Percentiles rank a stretch among this genome's conserved stretches.
phyloP scores from a whole-genome alignment of 139 green algal genomes.

The Spirogloea muscicola region DNA sequence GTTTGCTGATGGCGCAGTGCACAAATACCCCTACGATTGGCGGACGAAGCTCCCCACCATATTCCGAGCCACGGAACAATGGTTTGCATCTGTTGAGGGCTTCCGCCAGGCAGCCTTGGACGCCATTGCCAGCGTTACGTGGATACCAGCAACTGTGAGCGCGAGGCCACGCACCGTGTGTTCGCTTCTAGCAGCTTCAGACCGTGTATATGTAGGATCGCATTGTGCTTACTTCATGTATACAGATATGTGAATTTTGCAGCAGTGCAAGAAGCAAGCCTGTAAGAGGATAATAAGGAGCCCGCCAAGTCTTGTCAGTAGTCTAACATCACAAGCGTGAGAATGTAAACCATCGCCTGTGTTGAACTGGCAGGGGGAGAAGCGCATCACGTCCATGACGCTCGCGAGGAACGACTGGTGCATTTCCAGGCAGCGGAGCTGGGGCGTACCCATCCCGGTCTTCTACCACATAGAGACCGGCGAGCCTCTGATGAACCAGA shows the following conservation, averaged over 20 bases:
- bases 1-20: too few relatives aligned
- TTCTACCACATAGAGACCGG: slow-evolving; percentile 90
- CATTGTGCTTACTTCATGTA: too few relatives aligned
- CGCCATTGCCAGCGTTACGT: slow-evolving; percentile 74
- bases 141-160: slow-evolving; percentile 69
- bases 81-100: slow-evolving; percentile 82
- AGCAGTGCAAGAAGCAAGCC: too few relatives aligned
- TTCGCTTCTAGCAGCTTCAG: too few relatives aligned
- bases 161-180: too few relatives aligned
- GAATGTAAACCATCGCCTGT: too few relatives aligned
- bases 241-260: too few relatives aligned
- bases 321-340: too few relatives aligned
- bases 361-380: slow-evolving; percentile 56
- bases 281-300: too few relatives aligned
- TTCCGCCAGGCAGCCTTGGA: slow-evolving; percentile 71
- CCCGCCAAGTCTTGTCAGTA: too few relatives aligned
- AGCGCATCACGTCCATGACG: slow-evolving; percentile 78
- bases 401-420: slow-evolving; percentile 92
- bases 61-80: slow-evolving; percentile 94
- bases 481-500: slow-evolving; percentile 84
- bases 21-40: slow-evolving; percentile 99
- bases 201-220: too few relatives aligned
- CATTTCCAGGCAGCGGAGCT: slow-evolving; percentile 91
- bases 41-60: slow-evolving; percentile 99
- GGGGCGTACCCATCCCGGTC: slow-evolving; percentile 96